phyloP scores from a whole-genome alignment of 768 basidiomycete species.

The Pilatotrama ljubarskyi region DNA sequence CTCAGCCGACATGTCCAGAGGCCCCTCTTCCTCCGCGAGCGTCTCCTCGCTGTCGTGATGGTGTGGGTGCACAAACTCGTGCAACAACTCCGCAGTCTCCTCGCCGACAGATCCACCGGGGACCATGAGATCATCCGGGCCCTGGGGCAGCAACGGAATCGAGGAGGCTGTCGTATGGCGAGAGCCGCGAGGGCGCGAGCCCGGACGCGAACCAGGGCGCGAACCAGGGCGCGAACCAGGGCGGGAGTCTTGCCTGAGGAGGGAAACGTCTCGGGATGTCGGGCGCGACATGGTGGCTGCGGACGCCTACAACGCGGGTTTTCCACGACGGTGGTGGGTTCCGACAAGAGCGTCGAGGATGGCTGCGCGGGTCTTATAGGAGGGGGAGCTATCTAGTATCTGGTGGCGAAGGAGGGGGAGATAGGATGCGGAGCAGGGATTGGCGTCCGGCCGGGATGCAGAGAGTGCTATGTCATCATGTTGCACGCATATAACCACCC shows the following conservation, averaged over 20 bases:
- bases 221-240: slow-evolving; percentile 6
- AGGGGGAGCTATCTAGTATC: not conserved
- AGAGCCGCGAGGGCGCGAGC: slow-evolving; percentile 19
- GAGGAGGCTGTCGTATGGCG: slow-evolving; percentile 28
- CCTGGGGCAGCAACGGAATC: slow-evolving; percentile 27
- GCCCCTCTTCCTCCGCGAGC: slow-evolving; percentile 27
- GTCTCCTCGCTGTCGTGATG: slow-evolving; percentile 38
- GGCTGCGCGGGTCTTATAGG: not conserved
- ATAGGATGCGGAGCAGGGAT: not conserved
- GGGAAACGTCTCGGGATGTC: slow-evolving; percentile 13
- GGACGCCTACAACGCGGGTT: not conserved
- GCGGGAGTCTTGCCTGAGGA: slow-evolving; percentile 8
- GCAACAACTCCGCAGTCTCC: slow-evolving; percentile 46
- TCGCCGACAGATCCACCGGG: slow-evolving; percentile 52
- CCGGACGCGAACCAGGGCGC: slow-evolving; percentile 10
- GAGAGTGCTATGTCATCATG: slow-evolving; percentile 6
- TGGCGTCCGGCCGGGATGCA: not conserved
- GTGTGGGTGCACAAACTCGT: slow-evolving; percentile 44
- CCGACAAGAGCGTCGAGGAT: not conserved
- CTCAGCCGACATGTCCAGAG: not conserved
- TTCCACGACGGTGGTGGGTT: not conserved
- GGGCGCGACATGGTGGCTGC: slow-evolving; percentile 10
- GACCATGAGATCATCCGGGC: slow-evolving; percentile 39
- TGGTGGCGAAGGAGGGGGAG: not conserved
- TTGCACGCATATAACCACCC: not conserved